A percentile compares a stretch with the other conserved stretches of the same genome.
Conservation (phyloP, 23 red algal species). For the Rhodosorus marinus region DNA sequence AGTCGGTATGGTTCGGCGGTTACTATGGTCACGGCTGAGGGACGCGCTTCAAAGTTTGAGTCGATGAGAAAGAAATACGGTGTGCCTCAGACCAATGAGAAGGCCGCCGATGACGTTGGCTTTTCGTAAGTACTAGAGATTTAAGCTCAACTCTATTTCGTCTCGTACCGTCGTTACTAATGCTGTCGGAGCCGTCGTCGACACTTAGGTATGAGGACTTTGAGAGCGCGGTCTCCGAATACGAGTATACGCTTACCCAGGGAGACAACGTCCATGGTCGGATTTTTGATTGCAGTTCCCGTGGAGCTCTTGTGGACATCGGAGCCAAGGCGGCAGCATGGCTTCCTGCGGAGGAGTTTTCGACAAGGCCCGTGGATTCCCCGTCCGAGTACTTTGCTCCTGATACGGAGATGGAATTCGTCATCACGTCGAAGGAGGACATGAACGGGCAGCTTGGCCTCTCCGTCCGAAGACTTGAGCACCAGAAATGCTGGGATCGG, state of each 20-base stretch:
- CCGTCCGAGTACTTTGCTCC: constrained; percentile 35
- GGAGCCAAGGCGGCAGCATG: constrained; percentile 89
- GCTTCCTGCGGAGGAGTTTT: constrained; percentile 51
- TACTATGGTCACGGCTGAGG: too few species aligned
- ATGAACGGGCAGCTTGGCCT: constrained; percentile 76
- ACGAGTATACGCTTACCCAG: constrained; percentile 36
- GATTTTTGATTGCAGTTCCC: constrained; percentile 51
- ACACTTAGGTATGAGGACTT: constrained; percentile 93
- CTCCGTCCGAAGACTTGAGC: constrained; percentile 80
- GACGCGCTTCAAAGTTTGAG: too few species aligned
- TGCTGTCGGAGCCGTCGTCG: too few species aligned
- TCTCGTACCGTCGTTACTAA: too few species aligned
- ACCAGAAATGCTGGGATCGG: constrained; percentile 45
- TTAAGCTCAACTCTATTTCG: too few species aligned
- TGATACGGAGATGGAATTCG: constrained; percentile 81
- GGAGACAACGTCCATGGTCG: constrained; percentile 47
- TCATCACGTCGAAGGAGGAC: constrained; percentile 58
- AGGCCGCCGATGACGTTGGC: too few species aligned
- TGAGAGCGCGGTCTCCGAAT: constrained; percentile 37
- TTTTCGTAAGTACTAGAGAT: too few species aligned
- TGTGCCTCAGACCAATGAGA: too few species aligned
- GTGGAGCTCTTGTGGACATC: constrained; percentile 89
- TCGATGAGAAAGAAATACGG: too few species aligned
- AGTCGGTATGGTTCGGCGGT: too few species aligned
- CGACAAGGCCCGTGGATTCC: constrained; percentile 23